Base-by-base conservation (phyloP, 106 monocot genomes). In the Gastrodia elata region DNA sequence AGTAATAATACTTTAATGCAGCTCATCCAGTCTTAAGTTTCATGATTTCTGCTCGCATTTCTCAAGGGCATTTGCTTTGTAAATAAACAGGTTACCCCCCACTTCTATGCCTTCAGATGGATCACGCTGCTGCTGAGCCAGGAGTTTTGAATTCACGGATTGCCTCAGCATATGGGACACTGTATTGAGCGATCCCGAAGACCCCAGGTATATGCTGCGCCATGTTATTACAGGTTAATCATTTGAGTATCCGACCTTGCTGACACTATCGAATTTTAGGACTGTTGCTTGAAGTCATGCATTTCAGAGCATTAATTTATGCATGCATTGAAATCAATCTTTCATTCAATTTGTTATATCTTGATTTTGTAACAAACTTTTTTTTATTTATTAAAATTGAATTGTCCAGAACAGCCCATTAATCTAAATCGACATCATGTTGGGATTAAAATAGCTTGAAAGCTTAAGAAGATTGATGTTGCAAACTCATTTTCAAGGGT, bases 71-170 rank as follows among this genome's bases (percentile, higher is more conserved):
- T 38, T 67, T 67, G n/a, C n/a, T n/a, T n/a, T n/a, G 26, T 65
- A n/a, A n/a, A n/a, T n/a, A n/a, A n/a, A 35, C 78, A 78, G 78
- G 78, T 78, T 36, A 67, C 72, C 67, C 78, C 78, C 28, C 78
- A 78, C 42, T 78, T 78, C 42, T 78, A 78, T 67, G 72, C 78
- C 64, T 78, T 78, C 36, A 78, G 78, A 73, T 78, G 78, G 78
- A 78, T 78, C 46, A 78, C 72, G 18, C 71, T 78, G 20, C 43
- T 78, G 36, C 71, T 78, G 46, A 78, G 71, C 1, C 78, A 78
- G 38, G 78, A 78, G 65, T 78, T n/a, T 78, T 49, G 71, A 65
- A 20, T 78, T 78, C n/a, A 33, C 43, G 14, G 72, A 78, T 32
- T 78, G 72, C 38, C 72, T 78, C 28, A 58, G 71, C 36, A 78